Evolutionary conservation across 768 basidiomycete species (phyloP).

Genomic region (Sarcodon aspratus): DNA sequence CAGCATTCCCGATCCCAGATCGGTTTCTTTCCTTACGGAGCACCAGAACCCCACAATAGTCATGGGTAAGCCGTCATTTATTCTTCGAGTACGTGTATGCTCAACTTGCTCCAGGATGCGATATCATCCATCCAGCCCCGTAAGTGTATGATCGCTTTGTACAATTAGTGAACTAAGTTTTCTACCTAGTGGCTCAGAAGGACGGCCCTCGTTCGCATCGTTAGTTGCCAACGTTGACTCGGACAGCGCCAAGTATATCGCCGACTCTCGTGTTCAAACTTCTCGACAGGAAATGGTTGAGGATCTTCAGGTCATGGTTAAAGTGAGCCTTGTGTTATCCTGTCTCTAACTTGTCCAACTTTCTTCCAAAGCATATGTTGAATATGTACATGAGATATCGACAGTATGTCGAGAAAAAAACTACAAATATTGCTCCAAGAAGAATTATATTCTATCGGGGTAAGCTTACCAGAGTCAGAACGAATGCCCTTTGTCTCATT

Average conservation of each 20-base stretch:
- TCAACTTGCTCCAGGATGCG: conserved; percentile 33
- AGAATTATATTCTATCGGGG: conserved; percentile 72
- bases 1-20: conserved; percentile 58
- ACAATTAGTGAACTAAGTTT: neutral
- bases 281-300: conserved; percentile 71
- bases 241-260: conserved; percentile 59
- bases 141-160: neutral
- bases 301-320: conserved; percentile 54
- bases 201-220: conserved; percentile 71
- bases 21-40: conserved; percentile 56
- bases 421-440: conserved; percentile 35
- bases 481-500: neutral
- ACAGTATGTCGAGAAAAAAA: conserved; percentile 37
- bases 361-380: conserved; percentile 36
- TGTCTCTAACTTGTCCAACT: neutral
- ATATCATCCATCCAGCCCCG: conserved; percentile 77
- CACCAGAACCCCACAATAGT: conserved; percentile 67
- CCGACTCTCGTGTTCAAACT: conserved; percentile 50
- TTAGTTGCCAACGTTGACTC: conserved; percentile 75
- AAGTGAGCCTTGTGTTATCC: conserved; percentile 21
- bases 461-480: conserved; percentile 14
- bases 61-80: conserved; percentile 34
- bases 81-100: neutral
- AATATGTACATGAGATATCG: conserved; percentile 49
- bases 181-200: conserved; percentile 38